A percentile compares a stretch with the other conserved stretches of the same genome.
Conservation (phyloP, 192 early-diverging fungal species). For the Funneliformis geosporum region DNA sequence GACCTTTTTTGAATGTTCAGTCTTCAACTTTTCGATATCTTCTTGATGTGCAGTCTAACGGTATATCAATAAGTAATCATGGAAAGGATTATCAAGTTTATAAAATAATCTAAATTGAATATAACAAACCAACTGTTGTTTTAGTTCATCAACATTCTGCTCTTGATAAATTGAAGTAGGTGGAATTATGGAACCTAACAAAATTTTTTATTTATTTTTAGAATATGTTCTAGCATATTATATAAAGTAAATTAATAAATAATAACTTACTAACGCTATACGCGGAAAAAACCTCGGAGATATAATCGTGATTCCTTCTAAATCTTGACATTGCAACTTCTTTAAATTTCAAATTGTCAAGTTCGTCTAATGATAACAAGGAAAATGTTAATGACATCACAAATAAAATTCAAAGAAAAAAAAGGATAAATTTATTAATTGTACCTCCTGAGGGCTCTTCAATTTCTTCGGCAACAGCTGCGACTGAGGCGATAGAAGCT, state of each 20-base stretch:
- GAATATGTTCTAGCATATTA: not conserved
- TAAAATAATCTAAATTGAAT: not conserved
- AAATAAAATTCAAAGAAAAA: not conserved
- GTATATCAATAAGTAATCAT: constrained; percentile 21
- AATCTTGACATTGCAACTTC: constrained; percentile 67
- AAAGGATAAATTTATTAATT: not conserved
- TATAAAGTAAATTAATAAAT: not conserved
- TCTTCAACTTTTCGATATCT: constrained; percentile 36
- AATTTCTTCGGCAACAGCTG: constrained; percentile 42
- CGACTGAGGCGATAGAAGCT: not conserved
- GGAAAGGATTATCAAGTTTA: not conserved
- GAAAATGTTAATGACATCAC: not conserved
- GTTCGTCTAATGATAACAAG: constrained; percentile 48
- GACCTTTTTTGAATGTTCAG: constrained; percentile 46
- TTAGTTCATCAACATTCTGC: constrained; percentile 36
- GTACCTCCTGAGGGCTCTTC: constrained; percentile 61
- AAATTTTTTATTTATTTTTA: not conserved
- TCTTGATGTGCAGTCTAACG: constrained; percentile 34
- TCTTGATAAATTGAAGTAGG: constrained; percentile 35
- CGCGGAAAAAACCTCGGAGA: constrained; percentile 67
- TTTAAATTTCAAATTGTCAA: constrained; percentile 57
- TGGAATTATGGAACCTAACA: constrained; percentile 38
- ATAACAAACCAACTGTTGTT: constrained; percentile 28
- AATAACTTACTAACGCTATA: constrained; percentile 52
- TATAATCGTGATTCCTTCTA: constrained; percentile 64